A percentile compares a stretch with the other conserved stretches of the same genome.
These are phyloP conservation scores for Hygrocybe punicea DNA, from an alignment of 768 basidiomycete genomes.

Conservation along the genomic window DNA sequence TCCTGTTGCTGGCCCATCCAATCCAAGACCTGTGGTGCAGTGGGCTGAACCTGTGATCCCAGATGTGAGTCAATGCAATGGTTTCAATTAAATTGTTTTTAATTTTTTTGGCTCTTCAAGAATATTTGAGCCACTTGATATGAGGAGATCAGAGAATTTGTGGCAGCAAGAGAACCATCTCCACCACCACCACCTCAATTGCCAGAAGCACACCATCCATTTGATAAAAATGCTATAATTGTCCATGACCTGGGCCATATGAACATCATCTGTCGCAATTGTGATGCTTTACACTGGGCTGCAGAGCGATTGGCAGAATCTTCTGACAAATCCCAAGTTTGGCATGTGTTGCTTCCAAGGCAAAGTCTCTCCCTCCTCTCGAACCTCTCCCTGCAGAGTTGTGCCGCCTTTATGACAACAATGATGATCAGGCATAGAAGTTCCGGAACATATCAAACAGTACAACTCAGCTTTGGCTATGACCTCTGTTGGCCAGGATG, in stretches of 20 bases:
- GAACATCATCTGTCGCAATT: conserved; percentile 32
- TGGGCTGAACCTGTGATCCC: neutral
- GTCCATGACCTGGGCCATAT: conserved; percentile 34
- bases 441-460: conserved; percentile 33
- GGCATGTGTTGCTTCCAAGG: conserved; percentile 38
- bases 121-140: neutral
- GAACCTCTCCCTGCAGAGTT: conserved; percentile 24
- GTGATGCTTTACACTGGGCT: conserved; percentile 38
- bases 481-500: conserved; percentile 27
- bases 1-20: too few relatives aligned
- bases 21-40: too few relatives aligned
- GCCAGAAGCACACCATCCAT: conserved; percentile 12
- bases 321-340: conserved; percentile 22
- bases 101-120: neutral
- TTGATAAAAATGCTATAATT: conserved; percentile 2
- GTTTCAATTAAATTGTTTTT: neutral
- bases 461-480: conserved; percentile 39
- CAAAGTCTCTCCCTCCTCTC: conserved; percentile 28
- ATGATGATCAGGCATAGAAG: conserved; percentile 6
- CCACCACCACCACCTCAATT: neutral
- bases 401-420: conserved; percentile 14
- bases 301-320: conserved; percentile 22
- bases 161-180: neutral
- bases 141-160: neutral
- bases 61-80: neutral